phyloP scores from a whole-genome alignment of 805 yeast species.

The Suhomyces faveliae region DNA sequence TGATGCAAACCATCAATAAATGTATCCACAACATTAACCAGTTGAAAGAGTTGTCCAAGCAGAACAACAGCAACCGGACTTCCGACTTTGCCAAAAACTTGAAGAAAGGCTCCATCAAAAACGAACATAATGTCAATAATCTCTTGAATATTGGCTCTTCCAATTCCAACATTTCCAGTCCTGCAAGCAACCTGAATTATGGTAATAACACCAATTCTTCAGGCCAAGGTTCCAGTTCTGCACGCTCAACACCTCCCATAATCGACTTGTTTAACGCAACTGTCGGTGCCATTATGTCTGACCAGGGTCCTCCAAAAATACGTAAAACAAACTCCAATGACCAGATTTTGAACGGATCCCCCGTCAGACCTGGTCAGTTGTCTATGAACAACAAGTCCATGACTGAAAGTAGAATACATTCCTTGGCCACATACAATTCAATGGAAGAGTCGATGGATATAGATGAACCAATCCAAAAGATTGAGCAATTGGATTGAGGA shows the following conservation, averaged over 20 bases:
- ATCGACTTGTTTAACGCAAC: conserved; percentile 12
- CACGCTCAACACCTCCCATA: conserved; percentile 17
- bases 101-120: conserved; percentile 34
- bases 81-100: conserved; percentile 47
- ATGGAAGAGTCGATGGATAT: conserved; percentile 17
- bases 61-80: conserved; percentile 44
- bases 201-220: no score
- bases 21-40: conserved; percentile 72
- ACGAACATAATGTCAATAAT: conserved; percentile 15
- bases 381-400: conserved; percentile 29
- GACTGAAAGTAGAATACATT: conserved; percentile 31
- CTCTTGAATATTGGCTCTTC: conserved; percentile 11
- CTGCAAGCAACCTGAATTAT: conserved; percentile 5
- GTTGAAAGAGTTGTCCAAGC: conserved; percentile 54
- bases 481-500: conserved; percentile 11
- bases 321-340: conserved; percentile 33
- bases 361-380: conserved; percentile 30
- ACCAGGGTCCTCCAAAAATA: conserved; percentile 18
- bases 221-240: conserved; percentile 12
- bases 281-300: not conserved
- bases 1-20: conserved; percentile 81
- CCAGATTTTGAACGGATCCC: conserved; percentile 10
- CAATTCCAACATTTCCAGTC: conserved; percentile 11
- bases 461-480: conserved; percentile 18
- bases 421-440: conserved; percentile 7